Conservation (phyloP, 2,329 filamentous ascomycete species). For the Epichloe typhina region DNA sequence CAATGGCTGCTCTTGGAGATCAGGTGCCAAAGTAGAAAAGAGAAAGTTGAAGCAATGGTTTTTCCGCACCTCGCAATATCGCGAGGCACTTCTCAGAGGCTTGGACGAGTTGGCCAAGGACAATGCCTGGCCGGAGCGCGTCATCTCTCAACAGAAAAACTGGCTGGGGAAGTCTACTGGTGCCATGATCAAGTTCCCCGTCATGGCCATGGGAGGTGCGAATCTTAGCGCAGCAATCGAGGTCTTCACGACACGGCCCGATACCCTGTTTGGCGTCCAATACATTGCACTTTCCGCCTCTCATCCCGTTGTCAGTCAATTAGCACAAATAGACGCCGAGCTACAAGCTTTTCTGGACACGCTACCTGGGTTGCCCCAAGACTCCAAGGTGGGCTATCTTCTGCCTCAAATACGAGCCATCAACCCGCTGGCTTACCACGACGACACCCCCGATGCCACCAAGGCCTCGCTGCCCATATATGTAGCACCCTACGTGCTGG, state of each 20-base stretch:
- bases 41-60: slow-evolving; percentile 79
- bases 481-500: slow-evolving; percentile 73
- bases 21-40: slow-evolving; percentile 73
- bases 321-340: slow-evolving; percentile 45
- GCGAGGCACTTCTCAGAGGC: slow-evolving; percentile 58
- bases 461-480: slow-evolving; percentile 57
- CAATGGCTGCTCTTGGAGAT: slow-evolving; percentile 75
- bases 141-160: slow-evolving; percentile 71
- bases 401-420: slow-evolving; percentile 47
- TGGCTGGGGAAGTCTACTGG: slow-evolving; percentile 71
- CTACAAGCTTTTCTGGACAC: slow-evolving; percentile 57
- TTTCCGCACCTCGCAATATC: slow-evolving; percentile 68
- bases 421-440: slow-evolving; percentile 51
- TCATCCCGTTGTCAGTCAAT: slow-evolving; percentile 52
- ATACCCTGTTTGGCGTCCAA: slow-evolving; percentile 78
- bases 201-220: slow-evolving; percentile 32
- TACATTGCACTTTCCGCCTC: slow-evolving; percentile 67
- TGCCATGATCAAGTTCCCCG: slow-evolving; percentile 56
- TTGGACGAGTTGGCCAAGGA: slow-evolving; percentile 51
- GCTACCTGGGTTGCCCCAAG: slow-evolving; percentile 39
- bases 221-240: slow-evolving; percentile 39
- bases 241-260: slow-evolving; percentile 73
- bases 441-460: slow-evolving; percentile 33
- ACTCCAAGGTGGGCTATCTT: slow-evolving; percentile 54
- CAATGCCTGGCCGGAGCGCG: slow-evolving; percentile 67